Conservation (phyloP, 2,329 filamentous ascomycete genomes). For the Colletotrichum musicola region DNA sequence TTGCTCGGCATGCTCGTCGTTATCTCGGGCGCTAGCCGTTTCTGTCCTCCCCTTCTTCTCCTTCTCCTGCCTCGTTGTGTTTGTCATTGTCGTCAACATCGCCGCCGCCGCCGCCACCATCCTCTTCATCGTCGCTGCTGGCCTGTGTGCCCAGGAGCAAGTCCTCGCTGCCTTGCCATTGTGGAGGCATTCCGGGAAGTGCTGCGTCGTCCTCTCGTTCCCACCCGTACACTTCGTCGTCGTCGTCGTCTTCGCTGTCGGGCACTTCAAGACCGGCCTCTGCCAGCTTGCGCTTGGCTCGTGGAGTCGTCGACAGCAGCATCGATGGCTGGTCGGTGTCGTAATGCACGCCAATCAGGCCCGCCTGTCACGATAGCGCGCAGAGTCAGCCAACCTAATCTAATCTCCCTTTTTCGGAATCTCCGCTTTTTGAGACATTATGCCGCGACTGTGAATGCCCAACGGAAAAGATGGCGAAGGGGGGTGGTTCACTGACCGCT, state of each 20-base stretch:
- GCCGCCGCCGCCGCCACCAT: conserved; percentile 31
- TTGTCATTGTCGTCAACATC: conserved; percentile 41
- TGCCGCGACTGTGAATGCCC: conserved; percentile 21
- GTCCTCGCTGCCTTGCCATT: conserved; percentile 77
- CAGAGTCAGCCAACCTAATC: conserved; percentile 29
- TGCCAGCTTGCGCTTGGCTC: conserved; percentile 73
- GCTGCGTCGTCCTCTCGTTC: conserved; percentile 74
- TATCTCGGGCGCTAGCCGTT: conserved; percentile 38
- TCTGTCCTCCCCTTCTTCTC: conserved; percentile 37
- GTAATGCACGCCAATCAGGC: conserved; percentile 57
- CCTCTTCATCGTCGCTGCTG: conserved; percentile 45
- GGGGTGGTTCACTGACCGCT: conserved; percentile 51
- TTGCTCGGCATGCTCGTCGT: conserved; percentile 34
- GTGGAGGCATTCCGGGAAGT: conserved; percentile 70
- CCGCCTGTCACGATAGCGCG: conserved; percentile 51
- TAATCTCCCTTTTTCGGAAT: conserved; percentile 15
- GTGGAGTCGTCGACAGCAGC: conserved; percentile 51
- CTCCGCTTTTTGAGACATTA: conserved; percentile 32
- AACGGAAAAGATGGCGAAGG: neutral
- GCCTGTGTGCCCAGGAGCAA: conserved; percentile 64
- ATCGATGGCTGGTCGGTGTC: conserved; percentile 52
- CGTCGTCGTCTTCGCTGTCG: conserved; percentile 73
- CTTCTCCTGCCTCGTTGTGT: conserved; percentile 38
- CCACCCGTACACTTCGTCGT: conserved; percentile 82
- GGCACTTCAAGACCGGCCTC: conserved; percentile 71